Evolutionary conservation across 1,284 basidiomycete genomes (phyloP), one percentile per base, ranked within the genome.

Genomic region (Ceratobasidium sp.): DNA sequence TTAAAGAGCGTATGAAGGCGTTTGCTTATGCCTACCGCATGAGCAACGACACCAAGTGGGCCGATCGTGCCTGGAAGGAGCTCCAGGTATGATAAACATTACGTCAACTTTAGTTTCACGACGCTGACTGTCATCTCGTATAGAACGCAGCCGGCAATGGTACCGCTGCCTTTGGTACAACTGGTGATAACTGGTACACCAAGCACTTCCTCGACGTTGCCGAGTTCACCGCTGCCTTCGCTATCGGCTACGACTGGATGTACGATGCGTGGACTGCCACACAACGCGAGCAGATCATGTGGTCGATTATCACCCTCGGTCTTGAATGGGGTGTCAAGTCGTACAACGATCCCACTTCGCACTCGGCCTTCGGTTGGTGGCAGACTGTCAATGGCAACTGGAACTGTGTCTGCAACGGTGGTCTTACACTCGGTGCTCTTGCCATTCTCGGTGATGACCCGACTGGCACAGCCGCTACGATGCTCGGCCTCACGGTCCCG

Each of bases 161-260:
- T 47, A 84, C 89, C 2, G 84, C 82, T 17, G 63, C 84, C 14
- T 95, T 92, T 82, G 95, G 93, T 64, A 89, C 90, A 78, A 86
- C 87, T 78, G 82, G 83, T 62, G 80, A 81, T 71, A 88, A 83
- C 79, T 98, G 96, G 96, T 97, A 98, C 84, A 87, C 91, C 2
- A 78, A 74, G 1, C 98, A 99, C 84, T 99, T 99, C 90, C 92
- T 99, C 74, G 98, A 99, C 82, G 87, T 91, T 8, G 97, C 91
- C 24, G 98, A 99, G 83, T 88, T 98, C 80, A 91, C 90, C 33
- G 89, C 91, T 44, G 95, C 93, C 0, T 98, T 91, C 80, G 96
- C 89, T 45, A 93, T 98, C 79, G 98, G 91, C 1, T 99, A 99
- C 81, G 98, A 99, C 83, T 99, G 93, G 93, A 84, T 99, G 72